These are phyloP conservation scores for Didymella exigua DNA, from an alignment of 2,329 filamentous ascomycete species.

Conservation along the genomic window DNA sequence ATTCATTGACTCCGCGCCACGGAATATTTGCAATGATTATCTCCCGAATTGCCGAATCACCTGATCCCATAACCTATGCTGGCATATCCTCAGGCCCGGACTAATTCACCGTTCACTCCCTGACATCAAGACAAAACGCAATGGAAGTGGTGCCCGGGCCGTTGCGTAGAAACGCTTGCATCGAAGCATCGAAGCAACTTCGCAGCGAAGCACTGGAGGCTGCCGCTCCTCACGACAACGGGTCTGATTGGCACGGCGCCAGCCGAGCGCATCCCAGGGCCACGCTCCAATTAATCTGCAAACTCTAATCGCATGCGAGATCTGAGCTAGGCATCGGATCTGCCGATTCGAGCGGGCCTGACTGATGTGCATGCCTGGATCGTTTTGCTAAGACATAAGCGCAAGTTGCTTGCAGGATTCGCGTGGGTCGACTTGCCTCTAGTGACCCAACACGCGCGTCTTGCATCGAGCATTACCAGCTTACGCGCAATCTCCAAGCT, in stretches of 20 bases:
- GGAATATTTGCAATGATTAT: background rate
- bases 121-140: constrained; percentile 6
- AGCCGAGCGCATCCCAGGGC: background rate
- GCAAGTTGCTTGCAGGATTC: too few relatives aligned
- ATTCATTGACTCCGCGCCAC: background rate
- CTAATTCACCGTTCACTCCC: background rate
- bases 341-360: background rate
- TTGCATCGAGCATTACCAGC: too few relatives aligned
- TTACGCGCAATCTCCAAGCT: too few relatives aligned
- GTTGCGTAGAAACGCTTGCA: background rate
- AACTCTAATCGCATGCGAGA: constrained; percentile 3
- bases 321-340: constrained; percentile 2
- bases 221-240: too few relatives aligned
- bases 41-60: too few relatives aligned
- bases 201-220: background rate
- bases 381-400: too few relatives aligned
- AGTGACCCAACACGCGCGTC: too few relatives aligned
- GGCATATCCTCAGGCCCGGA: background rate
- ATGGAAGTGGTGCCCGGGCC: constrained; percentile 1
- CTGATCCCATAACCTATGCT: background rate
- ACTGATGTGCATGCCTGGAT: constrained; percentile 1
- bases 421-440: too few relatives aligned
- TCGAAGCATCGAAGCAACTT: background rate
- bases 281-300: background rate
- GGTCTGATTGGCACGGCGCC: constrained; percentile 12